A percentile compares a stretch with the other conserved stretches of the same genome.
phyloP scores from a whole-genome alignment of 306 rosid genomes.

The Malus fusca region DNA sequence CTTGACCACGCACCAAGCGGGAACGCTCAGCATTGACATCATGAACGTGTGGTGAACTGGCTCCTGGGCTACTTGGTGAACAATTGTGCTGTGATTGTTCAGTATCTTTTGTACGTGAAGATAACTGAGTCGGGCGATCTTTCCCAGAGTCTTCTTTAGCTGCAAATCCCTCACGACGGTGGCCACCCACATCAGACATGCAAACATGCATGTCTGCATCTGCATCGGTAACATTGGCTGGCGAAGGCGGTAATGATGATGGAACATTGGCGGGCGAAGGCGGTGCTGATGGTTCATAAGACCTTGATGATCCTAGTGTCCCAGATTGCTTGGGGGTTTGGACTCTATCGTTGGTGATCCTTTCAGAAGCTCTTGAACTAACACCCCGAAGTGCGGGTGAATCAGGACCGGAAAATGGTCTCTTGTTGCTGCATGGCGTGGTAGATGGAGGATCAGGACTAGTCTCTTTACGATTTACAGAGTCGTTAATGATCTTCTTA shows the following conservation, averaged over 20 bases:
- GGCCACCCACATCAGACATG: background rate
- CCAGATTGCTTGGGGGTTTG: background rate
- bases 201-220: background rate
- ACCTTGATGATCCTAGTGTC: background rate
- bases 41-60: background rate
- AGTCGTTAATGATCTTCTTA: background rate
- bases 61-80: background rate
- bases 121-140: background rate
- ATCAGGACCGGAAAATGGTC: background rate
- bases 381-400: background rate
- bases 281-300: background rate
- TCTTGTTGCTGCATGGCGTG: background rate
- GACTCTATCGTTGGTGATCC: background rate
- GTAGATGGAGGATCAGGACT: background rate
- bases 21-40: background rate
- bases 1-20: background rate
- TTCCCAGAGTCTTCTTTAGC: background rate
- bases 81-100: background rate
- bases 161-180: background rate
- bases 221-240: background rate
- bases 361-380: background rate
- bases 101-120: background rate
- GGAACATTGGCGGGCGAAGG: background rate
- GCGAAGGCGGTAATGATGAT: too few species aligned
- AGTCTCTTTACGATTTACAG: background rate